Evolutionary conservation across 345 rosid genomes (phyloP), one percentile per base, ranked within the genome.

Genomic region (Euphorbia pulcherrima): DNA sequence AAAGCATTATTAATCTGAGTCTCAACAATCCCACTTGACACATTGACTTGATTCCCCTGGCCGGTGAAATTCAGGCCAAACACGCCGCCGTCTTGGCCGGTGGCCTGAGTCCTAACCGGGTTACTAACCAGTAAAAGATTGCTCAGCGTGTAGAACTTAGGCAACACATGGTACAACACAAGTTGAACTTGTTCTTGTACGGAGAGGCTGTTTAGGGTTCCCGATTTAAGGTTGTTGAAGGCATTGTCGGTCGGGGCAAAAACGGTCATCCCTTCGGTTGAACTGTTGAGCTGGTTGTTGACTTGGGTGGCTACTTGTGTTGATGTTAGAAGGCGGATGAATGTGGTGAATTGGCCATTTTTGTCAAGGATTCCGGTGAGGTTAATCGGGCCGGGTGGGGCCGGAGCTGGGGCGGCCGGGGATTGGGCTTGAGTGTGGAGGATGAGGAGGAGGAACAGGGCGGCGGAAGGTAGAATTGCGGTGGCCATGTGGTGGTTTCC

Each of bases 171-270:
- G 81, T 72, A 81, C 12, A 76, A 80, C 55, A 87, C 78, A 65
- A 94, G 90, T 20, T 82, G 83, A 5, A 85, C 87, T 80, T 89
- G 86, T 60, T 89, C 35, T 9, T 86, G 81, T 0, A 44, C 0
- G 46, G 37, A 40, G 41, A 94, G 75, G 18, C 17, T 27, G 80
- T 94, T 90, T 52, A 90, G 9, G 40, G 84, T 55, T 6, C 91
- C 89, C 0, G 81, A 1, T 69, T 83, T 69, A 68, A 90, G 95
- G 79, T 73, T 87, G 77, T 81, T 78, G 67, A 94, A 94, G 64
- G 92, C 99, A 40, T 86, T 89, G 55, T 94, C 96, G 0, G 97
- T 89, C 18, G 97, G 97, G 57, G 97, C 91, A 5, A 94, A 77
- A 6, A 90, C 72, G 23, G 99, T 94, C 78, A 90, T 72, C 23